Percentiles rank a stretch among this genome's conserved stretches.
Evolutionary conservation across 345 rosid genomes (phyloP).

Genomic region (Eucalyptus dawsonii): DNA sequence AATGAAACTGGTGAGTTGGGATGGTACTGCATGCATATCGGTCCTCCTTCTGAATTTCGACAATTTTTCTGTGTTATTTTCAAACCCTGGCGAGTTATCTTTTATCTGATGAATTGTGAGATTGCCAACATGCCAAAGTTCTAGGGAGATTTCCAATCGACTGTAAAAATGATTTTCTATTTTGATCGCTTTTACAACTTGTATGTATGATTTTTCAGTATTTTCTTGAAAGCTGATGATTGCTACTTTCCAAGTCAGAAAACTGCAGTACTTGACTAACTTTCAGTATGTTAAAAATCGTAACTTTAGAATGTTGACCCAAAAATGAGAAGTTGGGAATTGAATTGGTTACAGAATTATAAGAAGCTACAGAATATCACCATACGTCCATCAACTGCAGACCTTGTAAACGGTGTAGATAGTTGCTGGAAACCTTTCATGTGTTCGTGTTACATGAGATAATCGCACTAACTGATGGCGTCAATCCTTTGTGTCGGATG

Average conservation of each 20-base stretch:
- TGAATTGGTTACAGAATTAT: not conserved
- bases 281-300: not conserved
- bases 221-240: not conserved
- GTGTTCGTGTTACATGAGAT: not conserved
- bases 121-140: not conserved
- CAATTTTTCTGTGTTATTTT: not conserved
- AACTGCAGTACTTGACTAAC: not conserved
- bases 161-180: not conserved
- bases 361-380: not conserved
- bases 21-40: not conserved
- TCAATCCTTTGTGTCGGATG: not conserved
- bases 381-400: not conserved
- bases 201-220: not conserved
- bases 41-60: not conserved
- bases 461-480: not conserved
- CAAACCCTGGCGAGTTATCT: not conserved
- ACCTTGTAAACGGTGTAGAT: not conserved
- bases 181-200: not conserved
- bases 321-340: not conserved
- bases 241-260: not conserved
- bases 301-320: not conserved
- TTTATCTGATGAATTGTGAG: not conserved
- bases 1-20: slow-evolving; percentile 54
- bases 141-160: not conserved
- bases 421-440: not conserved